Evolutionary conservation across 768 basidiomycete species (phyloP).

Genomic region (Boletus insuetus): DNA sequence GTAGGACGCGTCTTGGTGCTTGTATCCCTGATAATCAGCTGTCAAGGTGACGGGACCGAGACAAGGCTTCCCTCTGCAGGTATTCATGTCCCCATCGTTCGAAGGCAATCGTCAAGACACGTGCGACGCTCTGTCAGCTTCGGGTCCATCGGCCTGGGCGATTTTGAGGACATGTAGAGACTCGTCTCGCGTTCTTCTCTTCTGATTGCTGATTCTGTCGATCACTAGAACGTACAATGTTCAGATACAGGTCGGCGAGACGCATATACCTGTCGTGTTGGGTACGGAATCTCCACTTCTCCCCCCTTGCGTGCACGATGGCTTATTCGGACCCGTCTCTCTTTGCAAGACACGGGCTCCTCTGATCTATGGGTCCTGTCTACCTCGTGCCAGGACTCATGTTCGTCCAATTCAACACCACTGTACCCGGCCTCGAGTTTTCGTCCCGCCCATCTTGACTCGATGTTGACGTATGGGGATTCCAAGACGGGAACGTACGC

Average conservation of each 20-base stretch:
- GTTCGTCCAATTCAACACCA: slow-evolving; percentile 37
- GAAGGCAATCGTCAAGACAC: not conserved
- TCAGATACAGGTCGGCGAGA: slow-evolving; percentile 53
- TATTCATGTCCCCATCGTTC: slow-evolving; percentile 25
- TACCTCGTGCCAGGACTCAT: slow-evolving; percentile 46
- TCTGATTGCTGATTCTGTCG: not conserved
- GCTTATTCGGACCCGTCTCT: not conserved
- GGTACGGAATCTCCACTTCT: slow-evolving; percentile 38
- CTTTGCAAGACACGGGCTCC: slow-evolving; percentile 66
- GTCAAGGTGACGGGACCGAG: not conserved
- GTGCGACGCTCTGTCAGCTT: slow-evolving; percentile 16
- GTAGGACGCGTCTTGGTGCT: slow-evolving; percentile 8
- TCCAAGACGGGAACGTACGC: slow-evolving; percentile 70
- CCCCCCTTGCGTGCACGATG: not conserved
- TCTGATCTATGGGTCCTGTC: slow-evolving; percentile 76
- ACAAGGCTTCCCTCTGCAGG: slow-evolving; percentile 15
- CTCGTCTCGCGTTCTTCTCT: not conserved
- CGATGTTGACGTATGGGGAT: slow-evolving; percentile 63
- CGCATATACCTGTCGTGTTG: slow-evolving; percentile 53
- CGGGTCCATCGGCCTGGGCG: slow-evolving; percentile 53
- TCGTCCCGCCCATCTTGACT: slow-evolving; percentile 44
- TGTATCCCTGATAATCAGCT: not conserved
- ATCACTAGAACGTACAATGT: slow-evolving; percentile 59
- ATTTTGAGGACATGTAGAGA: slow-evolving; percentile 60
- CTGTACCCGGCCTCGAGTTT: slow-evolving; percentile 52